Percentiles rank a stretch among this genome's conserved stretches.
Evolutionary conservation across 306 rosid species (phyloP).

Genomic region (Luffa aegyptiaca): DNA sequence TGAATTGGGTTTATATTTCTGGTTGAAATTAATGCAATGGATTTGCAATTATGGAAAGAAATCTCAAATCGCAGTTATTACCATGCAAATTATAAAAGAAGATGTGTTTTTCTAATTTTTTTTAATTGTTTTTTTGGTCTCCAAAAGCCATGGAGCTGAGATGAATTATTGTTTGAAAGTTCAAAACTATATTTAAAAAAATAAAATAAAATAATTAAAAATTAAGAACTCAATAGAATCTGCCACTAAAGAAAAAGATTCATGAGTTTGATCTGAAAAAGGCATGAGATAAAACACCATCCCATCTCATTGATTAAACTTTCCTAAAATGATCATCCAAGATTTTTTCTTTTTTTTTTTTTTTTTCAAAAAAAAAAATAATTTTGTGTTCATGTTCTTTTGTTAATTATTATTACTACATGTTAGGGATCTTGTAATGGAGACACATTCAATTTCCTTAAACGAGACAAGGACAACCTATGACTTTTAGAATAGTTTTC

Average conservation of each 20-base stretch:
- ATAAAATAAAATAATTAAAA: not conserved
- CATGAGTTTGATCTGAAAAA: not conserved
- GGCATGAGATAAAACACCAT: conserved; percentile 7
- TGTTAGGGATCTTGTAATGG: not conserved
- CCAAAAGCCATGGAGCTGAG: not conserved
- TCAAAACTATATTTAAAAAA: not conserved
- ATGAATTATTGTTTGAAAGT: not conserved
- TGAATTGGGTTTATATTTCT: conserved; percentile 18
- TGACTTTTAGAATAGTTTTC: not conserved
- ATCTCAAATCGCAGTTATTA: conserved; percentile 21
- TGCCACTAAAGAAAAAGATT: conserved; percentile 3
- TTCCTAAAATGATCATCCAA: not conserved
- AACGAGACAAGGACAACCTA: not conserved
- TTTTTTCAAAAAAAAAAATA: not conserved
- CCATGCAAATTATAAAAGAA: not conserved
- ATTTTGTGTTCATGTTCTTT: not conserved
- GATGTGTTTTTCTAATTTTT: not conserved
- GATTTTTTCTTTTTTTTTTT: not conserved
- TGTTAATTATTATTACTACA: not conserved
- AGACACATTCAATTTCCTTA: conserved; percentile 3
- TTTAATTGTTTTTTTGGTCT: not conserved
- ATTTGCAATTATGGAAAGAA: conserved; percentile 17
- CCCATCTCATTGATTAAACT: conserved; percentile 1
- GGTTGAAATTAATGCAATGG: conserved; percentile 23
- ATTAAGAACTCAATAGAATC: not conserved